Evolutionary conservation across 768 basidiomycete species (phyloP).

Genomic region (Suillus americanus): DNA sequence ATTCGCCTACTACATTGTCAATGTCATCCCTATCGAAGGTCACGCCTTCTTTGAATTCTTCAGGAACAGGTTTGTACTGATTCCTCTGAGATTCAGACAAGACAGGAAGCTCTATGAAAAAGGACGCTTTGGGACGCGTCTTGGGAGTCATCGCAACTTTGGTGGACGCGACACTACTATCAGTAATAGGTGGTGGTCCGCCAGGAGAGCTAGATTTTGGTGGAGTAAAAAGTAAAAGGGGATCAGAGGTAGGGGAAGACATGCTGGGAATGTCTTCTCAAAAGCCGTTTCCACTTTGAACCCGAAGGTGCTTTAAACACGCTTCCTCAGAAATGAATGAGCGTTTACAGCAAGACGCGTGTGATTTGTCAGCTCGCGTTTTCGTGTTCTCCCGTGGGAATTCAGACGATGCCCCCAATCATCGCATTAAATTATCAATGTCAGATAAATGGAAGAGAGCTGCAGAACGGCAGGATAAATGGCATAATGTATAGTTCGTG

Average conservation of each 20-base stretch:
- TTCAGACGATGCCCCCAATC: background rate
- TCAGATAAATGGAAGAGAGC: too few relatives aligned
- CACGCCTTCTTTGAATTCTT: constrained; percentile 34
- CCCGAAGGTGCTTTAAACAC: constrained; percentile 14
- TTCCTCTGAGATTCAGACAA: constrained; percentile 38
- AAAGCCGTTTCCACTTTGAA: background rate
- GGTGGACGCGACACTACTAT: constrained; percentile 9
- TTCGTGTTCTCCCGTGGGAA: background rate
- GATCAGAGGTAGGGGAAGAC: constrained; percentile 15
- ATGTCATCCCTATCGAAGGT: constrained; percentile 31
- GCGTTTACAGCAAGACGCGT: constrained; percentile 1
- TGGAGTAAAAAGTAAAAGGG: constrained; percentile 17
- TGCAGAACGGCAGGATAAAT: background rate
- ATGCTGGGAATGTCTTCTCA: constrained; percentile 12
- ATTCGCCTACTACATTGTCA: constrained; percentile 61
- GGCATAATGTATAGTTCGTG: background rate
- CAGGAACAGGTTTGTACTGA: constrained; percentile 39
- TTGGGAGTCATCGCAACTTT: constrained; percentile 2
- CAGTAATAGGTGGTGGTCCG: constrained; percentile 9
- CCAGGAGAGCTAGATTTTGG: constrained; percentile 14
- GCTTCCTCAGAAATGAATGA: constrained; percentile 7
- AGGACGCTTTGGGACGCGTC: constrained; percentile 14
- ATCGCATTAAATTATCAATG: too few relatives aligned
- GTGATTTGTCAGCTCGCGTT: constrained; percentile 4
- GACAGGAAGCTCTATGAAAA: constrained; percentile 40